phyloP scores from a whole-genome alignment of 2,329 filamentous ascomycete genomes.

The Xylaria sp. region DNA sequence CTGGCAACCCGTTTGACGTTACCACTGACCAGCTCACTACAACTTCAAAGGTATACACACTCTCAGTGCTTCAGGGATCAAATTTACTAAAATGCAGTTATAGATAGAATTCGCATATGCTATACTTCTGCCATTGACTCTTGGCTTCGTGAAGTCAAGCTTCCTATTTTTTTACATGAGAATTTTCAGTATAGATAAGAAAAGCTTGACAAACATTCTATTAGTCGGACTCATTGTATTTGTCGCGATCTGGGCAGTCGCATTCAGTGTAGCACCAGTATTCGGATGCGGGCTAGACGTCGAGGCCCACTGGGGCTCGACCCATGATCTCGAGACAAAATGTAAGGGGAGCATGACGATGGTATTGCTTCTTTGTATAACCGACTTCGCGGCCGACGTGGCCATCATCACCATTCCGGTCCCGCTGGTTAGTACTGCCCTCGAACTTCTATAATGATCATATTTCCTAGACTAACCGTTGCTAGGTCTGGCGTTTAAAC shows the following conservation, averaged over 20 bases:
- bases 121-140: slow-evolving; percentile 39
- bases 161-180: slow-evolving; percentile 44
- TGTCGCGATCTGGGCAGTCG: slow-evolving; percentile 11
- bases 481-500: too few species aligned
- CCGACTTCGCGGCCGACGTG: too few species aligned
- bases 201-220: slow-evolving; percentile 16
- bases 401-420: too few species aligned
- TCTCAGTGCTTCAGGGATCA: background rate
- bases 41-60: too few species aligned
- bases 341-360: too few species aligned
- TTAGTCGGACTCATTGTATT: slow-evolving; percentile 32
- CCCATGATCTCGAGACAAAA: background rate
- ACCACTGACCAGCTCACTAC: too few species aligned
- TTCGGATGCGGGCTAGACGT: slow-evolving; percentile 39
- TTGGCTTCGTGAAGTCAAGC: slow-evolving; percentile 41
- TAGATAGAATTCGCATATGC: slow-evolving; percentile 41
- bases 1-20: too few species aligned
- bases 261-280: slow-evolving; percentile 38
- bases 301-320: slow-evolving; percentile 35
- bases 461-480: too few species aligned
- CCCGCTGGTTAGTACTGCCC: too few species aligned
- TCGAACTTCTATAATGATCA: too few species aligned
- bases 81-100: background rate
- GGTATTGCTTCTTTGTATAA: too few species aligned
- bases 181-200: slow-evolving; percentile 37